Percentiles rank a stretch among this genome's conserved stretches.
Evolutionary conservation across 73 alveolate genomes (phyloP).

Genomic region (Uronychia setigera): DNA sequence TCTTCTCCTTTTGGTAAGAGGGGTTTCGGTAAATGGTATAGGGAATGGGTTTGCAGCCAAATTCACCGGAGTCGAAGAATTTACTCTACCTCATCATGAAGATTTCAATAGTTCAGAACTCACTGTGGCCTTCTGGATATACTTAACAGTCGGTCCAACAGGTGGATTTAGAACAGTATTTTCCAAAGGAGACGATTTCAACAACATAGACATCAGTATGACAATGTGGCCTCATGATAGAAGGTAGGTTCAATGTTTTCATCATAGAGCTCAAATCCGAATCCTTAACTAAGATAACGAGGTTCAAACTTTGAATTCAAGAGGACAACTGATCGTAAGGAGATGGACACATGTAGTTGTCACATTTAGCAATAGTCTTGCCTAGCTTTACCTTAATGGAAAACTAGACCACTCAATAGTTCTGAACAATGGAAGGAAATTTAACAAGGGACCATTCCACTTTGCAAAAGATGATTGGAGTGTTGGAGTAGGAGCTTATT

Average conservation of each 20-base stretch:
- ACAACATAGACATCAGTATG: not conserved
- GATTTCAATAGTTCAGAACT: not conserved
- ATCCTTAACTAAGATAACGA: not conserved
- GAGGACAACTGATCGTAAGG: not conserved
- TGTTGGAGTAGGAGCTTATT: not conserved
- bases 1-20: not conserved
- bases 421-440: not conserved
- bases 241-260: not conserved
- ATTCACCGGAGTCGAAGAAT: not conserved
- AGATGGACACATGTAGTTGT: not conserved
- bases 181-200: not conserved
- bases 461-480: not conserved
- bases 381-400: not conserved
- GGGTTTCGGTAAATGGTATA: not conserved
- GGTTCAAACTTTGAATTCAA: not conserved
- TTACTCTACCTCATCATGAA: not conserved
- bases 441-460: not conserved
- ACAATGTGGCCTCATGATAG: not conserved
- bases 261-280: not conserved
- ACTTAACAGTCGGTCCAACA: not conserved
- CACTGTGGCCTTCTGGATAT: not conserved
- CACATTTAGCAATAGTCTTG: not conserved
- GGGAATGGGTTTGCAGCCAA: not conserved
- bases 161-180: not conserved
- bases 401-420: not conserved